These are phyloP conservation scores for Aspergillus awamori DNA, from an alignment of 2,329 filamentous ascomycete species.

Conservation along the genomic window DNA sequence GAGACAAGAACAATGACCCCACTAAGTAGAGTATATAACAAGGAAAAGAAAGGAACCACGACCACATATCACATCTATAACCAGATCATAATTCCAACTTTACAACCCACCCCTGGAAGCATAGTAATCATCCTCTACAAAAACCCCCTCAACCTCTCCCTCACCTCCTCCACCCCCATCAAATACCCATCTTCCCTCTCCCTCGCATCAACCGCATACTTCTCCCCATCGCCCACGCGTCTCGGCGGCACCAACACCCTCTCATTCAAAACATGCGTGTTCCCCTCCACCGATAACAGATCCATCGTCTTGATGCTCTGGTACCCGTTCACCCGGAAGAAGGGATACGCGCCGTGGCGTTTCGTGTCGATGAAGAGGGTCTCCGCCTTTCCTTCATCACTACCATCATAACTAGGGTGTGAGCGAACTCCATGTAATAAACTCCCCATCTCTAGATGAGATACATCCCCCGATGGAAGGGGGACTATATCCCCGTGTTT, in stretches of 20 bases:
- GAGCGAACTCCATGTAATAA: no score
- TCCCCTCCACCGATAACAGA: conserved; percentile 74
- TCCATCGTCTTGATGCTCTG: conserved; percentile 68
- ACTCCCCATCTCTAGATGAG: no score
- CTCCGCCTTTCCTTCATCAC: conserved; percentile 60
- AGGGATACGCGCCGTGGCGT: conserved; percentile 65
- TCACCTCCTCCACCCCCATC: conserved; percentile 26
- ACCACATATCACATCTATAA: conserved; percentile 3
- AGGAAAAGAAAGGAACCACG: no score
- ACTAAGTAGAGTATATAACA: no score
- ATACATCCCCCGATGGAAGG: no score
- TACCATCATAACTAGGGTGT: conserved; percentile 67
- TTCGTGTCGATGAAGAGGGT: conserved; percentile 70
- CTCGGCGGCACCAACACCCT: conserved; percentile 76
- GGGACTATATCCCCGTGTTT: conserved; percentile 42
- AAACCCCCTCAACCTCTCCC: conserved; percentile 22
- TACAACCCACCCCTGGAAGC: not conserved
- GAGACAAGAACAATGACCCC: no score
- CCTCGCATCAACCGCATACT: conserved; percentile 6
- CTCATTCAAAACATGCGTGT: conserved; percentile 71
- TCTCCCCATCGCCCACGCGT: conserved; percentile 32
- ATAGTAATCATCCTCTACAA: not conserved
- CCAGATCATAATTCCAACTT: not conserved
- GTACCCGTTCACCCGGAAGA: conserved; percentile 75
- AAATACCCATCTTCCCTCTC: conserved; percentile 22